A percentile compares a stretch with the other conserved stretches of the same genome.
phyloP scores from a whole-genome alignment of 2,329 filamentous ascomycete species.

The Pseudogymnoascus sp. region DNA sequence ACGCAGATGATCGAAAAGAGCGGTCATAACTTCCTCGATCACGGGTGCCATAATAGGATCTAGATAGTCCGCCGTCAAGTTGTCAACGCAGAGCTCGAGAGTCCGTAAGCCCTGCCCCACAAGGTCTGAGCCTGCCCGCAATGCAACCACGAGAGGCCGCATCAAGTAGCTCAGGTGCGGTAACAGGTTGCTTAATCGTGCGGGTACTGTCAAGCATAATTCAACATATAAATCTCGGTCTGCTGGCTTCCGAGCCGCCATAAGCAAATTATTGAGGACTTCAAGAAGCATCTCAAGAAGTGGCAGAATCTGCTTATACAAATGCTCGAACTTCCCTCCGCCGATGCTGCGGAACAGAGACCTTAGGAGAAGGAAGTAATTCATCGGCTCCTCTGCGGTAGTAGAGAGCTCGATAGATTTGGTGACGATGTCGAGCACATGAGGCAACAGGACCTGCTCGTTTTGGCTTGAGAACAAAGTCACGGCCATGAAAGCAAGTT shows the following conservation, averaged over 20 bases:
- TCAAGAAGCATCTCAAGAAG: constrained; percentile 95
- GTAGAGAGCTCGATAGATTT: constrained; percentile 95
- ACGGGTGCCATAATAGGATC: constrained; percentile 99
- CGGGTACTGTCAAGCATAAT: constrained; percentile 90
- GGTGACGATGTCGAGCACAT: constrained; percentile 94
- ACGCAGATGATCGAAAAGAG: constrained; percentile 88
- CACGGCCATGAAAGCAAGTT: constrained; percentile 98
- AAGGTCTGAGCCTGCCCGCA: constrained; percentile 84
- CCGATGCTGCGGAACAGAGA: constrained; percentile 95
- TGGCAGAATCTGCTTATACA: constrained; percentile 96
- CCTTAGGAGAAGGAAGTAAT: constrained; percentile 89
- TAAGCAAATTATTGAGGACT: constrained; percentile 87
- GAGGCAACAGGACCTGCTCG: constrained; percentile 87
- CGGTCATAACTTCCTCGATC: constrained; percentile 97
- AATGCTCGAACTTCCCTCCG: constrained; percentile 90
- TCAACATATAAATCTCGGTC: constrained; percentile 97
- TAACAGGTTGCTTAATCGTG: constrained; percentile 84
- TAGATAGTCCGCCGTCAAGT: constrained; percentile 92
- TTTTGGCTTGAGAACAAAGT: constrained; percentile 93
- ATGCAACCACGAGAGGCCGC: constrained; percentile 90
- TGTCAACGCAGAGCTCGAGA: constrained; percentile 93
- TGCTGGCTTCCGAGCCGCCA: constrained; percentile 80
- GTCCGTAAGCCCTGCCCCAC: constrained; percentile 91
- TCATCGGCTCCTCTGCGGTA: constrained; percentile 93
- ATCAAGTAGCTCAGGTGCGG: constrained; percentile 95